Evolutionary conservation across 2,329 filamentous ascomycete genomes (phyloP), one percentile per base, ranked within the genome.

Genomic region (Escovopsis sp.): DNA sequence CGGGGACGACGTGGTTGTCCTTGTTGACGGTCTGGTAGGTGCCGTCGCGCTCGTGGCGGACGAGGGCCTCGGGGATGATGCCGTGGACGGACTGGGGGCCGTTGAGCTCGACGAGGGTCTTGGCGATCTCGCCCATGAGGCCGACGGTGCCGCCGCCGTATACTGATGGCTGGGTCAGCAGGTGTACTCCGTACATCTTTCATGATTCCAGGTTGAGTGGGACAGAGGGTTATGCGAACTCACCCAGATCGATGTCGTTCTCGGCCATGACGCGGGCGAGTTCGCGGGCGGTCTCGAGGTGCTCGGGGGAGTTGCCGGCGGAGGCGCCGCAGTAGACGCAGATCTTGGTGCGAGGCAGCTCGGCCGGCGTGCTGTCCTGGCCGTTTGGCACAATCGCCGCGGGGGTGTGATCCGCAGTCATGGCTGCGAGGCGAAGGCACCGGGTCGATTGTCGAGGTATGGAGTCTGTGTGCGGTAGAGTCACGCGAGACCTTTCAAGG

Each of bases 91-190:
- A 62, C 34, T 76, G 57, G 0, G 87, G 84, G 3, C 90, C 88
- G 5, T 78, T 76, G 42, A 94, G 73, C 0, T 79, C 68, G 45
- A 92, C 85, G 19, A 98, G 76, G 0, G 84, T 87, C 48, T 79
- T 79, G 31, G 90, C 85, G 10, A 96, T 60, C 54, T 94, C 86
- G 52, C 90, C 90, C 90, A 98, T 98, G 31, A 98, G 70, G 9
- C 90, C 90, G 27, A 85, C 76, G 3, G 88, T 96, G 50, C 90
- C 90, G 46, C 90, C 90, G 46, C 90, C 90, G 58, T 96, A 98
- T 44, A 96, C 86, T 74, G 31, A 35, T 10, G n/a, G 14, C 17
- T 18, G 10, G 32, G 35, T 34, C 16, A 33, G 21, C 21, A 25
- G n/a, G n/a, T n/a, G n/a, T n/a, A n/a, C n/a, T n/a, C n/a, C n/a